A percentile compares a stretch with the other conserved stretches of the same genome.
These are phyloP conservation scores for Anthracocystis panici-leucophaei DNA, from an alignment of 1,284 basidiomycete genomes.

Conservation along the genomic window DNA sequence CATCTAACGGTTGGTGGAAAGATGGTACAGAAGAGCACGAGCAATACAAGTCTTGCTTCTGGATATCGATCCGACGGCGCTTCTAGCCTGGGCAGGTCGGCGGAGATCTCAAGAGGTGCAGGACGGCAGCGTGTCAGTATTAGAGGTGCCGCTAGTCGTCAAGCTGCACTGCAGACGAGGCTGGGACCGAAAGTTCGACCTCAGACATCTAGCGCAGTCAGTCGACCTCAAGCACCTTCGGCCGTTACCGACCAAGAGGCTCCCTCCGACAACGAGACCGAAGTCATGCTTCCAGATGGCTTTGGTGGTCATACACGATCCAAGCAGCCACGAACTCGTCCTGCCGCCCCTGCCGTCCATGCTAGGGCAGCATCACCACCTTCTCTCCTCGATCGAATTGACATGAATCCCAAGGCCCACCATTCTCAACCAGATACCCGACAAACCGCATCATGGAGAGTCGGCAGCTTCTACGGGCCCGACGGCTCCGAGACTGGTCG, in stretches of 20 bases:
- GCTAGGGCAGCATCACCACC: slow-evolving; percentile 8
- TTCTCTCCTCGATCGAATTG: slow-evolving; percentile 25
- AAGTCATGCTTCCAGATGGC: slow-evolving; percentile 55
- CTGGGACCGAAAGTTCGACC: slow-evolving; percentile 22
- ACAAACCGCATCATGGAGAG: slow-evolving; percentile 28
- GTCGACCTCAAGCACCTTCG: background rate
- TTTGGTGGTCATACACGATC: slow-evolving; percentile 54
- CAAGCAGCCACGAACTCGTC: slow-evolving; percentile 25
- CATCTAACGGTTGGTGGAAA: background rate
- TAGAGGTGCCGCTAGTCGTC: slow-evolving; percentile 25
- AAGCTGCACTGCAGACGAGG: slow-evolving; percentile 23
- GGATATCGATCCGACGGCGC: slow-evolving; percentile 42
- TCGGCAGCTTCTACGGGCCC: slow-evolving; percentile 58
- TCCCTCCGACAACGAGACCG: slow-evolving; percentile 36
- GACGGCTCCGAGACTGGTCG: slow-evolving; percentile 51
- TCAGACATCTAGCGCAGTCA: background rate
- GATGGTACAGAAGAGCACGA: slow-evolving; percentile 38
- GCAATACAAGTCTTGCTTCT: slow-evolving; percentile 35
- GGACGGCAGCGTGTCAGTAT: slow-evolving; percentile 32
- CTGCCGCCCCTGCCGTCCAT: background rate
- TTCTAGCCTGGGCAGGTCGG: slow-evolving; percentile 51
- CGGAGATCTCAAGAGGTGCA: slow-evolving; percentile 49
- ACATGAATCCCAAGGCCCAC: slow-evolving; percentile 9
- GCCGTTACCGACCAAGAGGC: background rate
- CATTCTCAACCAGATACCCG: background rate